phyloP scores from a whole-genome alignment of 768 basidiomycete species.

The Chalciporus pseudorubinellus region DNA sequence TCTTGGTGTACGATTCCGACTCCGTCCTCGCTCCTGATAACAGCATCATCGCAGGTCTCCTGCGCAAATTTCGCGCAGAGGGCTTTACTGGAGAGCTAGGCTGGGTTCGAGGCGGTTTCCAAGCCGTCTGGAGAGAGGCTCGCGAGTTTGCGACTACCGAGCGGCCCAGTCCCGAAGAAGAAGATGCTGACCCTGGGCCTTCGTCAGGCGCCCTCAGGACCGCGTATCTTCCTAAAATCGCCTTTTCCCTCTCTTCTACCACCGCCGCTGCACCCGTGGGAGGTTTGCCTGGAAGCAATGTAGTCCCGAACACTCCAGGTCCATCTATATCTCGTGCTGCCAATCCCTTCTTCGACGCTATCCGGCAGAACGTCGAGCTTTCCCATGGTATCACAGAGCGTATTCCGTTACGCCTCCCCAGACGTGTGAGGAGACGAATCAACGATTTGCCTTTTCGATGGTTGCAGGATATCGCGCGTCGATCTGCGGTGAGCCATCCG shows the following conservation, averaged over 20 bases:
- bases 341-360: slow-evolving; percentile 95
- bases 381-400: slow-evolving; percentile 72
- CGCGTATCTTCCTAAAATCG: slow-evolving; percentile 58
- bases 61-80: slow-evolving; percentile 69
- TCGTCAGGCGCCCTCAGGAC: slow-evolving; percentile 43
- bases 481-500: slow-evolving; percentile 35
- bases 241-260: slow-evolving; percentile 55
- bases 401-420: slow-evolving; percentile 66
- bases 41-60: slow-evolving; percentile 67
- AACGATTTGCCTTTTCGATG: slow-evolving; percentile 76
- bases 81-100: slow-evolving; percentile 60
- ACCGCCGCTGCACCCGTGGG: slow-evolving; percentile 25
- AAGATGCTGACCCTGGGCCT: slow-evolving; percentile 40
- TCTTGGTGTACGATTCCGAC: slow-evolving; percentile 88
- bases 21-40: slow-evolving; percentile 56
- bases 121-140: slow-evolving; percentile 57
- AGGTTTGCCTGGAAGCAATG: neutral
- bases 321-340: slow-evolving; percentile 29
- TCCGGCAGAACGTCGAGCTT: slow-evolving; percentile 85
- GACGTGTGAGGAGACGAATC: slow-evolving; percentile 52
- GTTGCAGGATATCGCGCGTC: slow-evolving; percentile 68
- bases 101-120: slow-evolving; percentile 85
- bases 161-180: slow-evolving; percentile 48
- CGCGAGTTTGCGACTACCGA: slow-evolving; percentile 52
- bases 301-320: slow-evolving; percentile 18